Evolutionary conservation across 2,329 filamentous ascomycete species (phyloP), one percentile per base, ranked within the genome.

Genomic region (Coniochaeta sp.): DNA sequence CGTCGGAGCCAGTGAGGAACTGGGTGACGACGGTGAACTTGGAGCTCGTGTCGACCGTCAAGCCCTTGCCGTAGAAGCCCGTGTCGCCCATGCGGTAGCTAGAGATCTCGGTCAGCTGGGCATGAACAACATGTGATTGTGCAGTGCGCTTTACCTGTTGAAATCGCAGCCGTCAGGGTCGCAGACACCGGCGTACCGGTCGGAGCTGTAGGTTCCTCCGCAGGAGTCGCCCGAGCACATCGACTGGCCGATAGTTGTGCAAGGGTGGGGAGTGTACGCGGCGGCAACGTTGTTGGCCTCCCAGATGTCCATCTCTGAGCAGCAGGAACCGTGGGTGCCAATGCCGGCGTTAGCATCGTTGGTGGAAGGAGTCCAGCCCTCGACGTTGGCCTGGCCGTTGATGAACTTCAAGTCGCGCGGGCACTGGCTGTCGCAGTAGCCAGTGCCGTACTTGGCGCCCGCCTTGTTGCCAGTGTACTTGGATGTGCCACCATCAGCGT

Each of bases 161-260:
- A 87, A 89, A 71, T 89, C 87, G 68, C 87, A 89, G 44, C 87
- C 87, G 67, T 88, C 85, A 63, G 85, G 83, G 70, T 89, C 87
- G 71, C 87, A 89, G 61, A 81, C 73, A 59, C 86, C 86, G 28
- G 68, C 75, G 69, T 89, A 89, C 63, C 86, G 84, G 66, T 79
- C 73, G 57, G 66, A 59, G 58, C 73, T 76, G 67, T 81, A 82
- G 38, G 80, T 78, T 61, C 80, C 84, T 61, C 83, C 83, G 65
- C 82, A 86, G 6, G 62, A 61, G 63, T 81, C 72, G 22, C 77
- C 77, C 0, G 70, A 69, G 77, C 85, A 88, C 60, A 79, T 76
- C 59, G 71, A 71, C 66, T 82, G 79, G 58, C 77, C 79, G 52
- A 76, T 71, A 61, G 70, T 74, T 60, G 73, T 74, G 78, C 87